Percentiles rank a stretch among this genome's conserved stretches.
These are phyloP conservation scores for Coemansia brasiliensis DNA, from an alignment of 192 early-diverging fungal genomes.

Conservation along the genomic window DNA sequence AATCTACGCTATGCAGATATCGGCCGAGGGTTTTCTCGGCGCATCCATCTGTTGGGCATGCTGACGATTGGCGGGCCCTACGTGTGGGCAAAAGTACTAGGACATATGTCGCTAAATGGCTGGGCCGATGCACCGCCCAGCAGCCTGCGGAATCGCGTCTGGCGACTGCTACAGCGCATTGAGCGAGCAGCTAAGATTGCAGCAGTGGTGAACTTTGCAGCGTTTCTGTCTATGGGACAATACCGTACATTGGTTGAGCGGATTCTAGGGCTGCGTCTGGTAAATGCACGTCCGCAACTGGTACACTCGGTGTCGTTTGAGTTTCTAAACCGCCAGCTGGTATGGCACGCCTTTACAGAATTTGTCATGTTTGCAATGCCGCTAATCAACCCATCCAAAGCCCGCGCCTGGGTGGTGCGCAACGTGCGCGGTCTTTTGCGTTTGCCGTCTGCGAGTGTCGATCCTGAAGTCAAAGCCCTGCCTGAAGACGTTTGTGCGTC, in stretches of 20 bases:
- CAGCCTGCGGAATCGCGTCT: constrained; percentile 54
- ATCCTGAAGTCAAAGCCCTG: constrained; percentile 48
- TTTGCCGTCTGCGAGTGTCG: constrained; percentile 56
- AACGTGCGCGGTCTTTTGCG: constrained; percentile 22
- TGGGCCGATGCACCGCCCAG: constrained; percentile 72
- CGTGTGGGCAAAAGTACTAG: constrained; percentile 62
- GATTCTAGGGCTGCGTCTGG: constrained; percentile 77
- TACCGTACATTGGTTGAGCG: constrained; percentile 80
- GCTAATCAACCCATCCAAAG: constrained; percentile 62
- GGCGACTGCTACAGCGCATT: constrained; percentile 59
- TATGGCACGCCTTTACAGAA: constrained; percentile 93
- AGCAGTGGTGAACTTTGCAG: constrained; percentile 78
- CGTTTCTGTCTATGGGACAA: constrained; percentile 82
- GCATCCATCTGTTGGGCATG: constrained; percentile 43
- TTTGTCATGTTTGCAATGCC: constrained; percentile 86
- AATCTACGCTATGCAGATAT: constrained; percentile 76
- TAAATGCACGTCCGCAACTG: constrained; percentile 73
- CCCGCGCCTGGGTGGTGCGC: constrained; percentile 40
- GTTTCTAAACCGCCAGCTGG: constrained; percentile 90
- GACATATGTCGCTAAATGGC: constrained; percentile 61
- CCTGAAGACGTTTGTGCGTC: constrained; percentile 76
- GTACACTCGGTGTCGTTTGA: constrained; percentile 84
- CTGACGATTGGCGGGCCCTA: constrained; percentile 75
- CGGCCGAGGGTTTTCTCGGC: constrained; percentile 49
- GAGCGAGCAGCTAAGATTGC: constrained; percentile 64